Evolutionary conservation across 768 basidiomycete species (phyloP), one percentile per base, ranked within the genome.

Genomic region (Tephrocybe sp.): DNA sequence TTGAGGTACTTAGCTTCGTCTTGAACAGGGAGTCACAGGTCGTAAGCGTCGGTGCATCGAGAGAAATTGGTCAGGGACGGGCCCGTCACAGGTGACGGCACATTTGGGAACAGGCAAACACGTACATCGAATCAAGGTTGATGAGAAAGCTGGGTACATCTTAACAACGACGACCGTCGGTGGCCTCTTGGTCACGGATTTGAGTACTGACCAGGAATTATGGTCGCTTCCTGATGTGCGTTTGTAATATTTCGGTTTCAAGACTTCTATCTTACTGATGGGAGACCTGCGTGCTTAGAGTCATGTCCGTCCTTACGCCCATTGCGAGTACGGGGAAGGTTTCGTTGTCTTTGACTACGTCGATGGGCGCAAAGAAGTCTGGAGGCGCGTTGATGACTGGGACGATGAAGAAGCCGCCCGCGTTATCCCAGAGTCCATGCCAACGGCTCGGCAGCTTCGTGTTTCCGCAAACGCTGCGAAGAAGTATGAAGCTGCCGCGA

Each of bases 51-150:
- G 70, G 31, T 65, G 67, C 34, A 69, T 82, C 41, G 67, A 74
- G 43, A 67, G 61, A 23, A 77, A 74, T 34, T 89, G 86, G 87
- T 55, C 65, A 2, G 87, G 82, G 6, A 65, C 68, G 30, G 77
- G 69, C 0, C 69, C 73, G 2, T 78, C 78, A 10, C 54, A 54
- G 3, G 58, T 68, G 12, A 72, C 63, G 18, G 50, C 65, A n/a
- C 63, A 77, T 30, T 54, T 60, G 1, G 49, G 61, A 7, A 48
- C 69, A 5, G 69, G 74, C 18, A 53, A 55, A 21, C 57, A 61
- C 3, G 80, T 87, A 0, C 87, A 91, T 64, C 80, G 87, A 6
- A 81, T 91, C 67, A 91, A 91, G 65, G 76, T 86, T 18, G 90
- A 92, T 49, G 80, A 86, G 57, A 64, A 71, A 25, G 72, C 70